Percentiles rank a stretch among this genome's conserved stretches.
phyloP scores from a whole-genome alignment of 73 alveolate genomes.

The Breviolum minutum region DNA sequence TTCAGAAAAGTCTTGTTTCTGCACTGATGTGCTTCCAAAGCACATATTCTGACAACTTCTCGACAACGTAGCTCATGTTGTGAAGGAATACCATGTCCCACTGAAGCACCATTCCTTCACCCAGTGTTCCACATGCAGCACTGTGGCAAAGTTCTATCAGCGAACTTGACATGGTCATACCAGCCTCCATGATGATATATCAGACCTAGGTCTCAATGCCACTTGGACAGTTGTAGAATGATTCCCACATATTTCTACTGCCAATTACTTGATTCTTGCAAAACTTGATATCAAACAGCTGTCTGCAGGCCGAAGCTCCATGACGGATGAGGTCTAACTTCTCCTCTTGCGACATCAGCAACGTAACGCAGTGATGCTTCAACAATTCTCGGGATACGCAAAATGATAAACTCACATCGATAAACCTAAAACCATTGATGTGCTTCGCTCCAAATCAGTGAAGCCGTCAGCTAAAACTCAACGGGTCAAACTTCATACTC shows the following conservation, averaged over 20 bases:
- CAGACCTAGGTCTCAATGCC: neutral
- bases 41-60: neutral
- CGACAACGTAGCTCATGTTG: constrained; percentile 32
- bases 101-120: constrained; percentile 71
- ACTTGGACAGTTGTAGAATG: too few species aligned
- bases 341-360: neutral
- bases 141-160: neutral
- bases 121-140: neutral
- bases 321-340: constrained; percentile 82
- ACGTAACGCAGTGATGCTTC: too few species aligned
- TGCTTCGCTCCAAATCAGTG: too few species aligned
- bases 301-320: constrained; percentile 10
- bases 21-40: neutral
- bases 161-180: neutral
- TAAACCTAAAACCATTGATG: too few species aligned
- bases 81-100: constrained; percentile 64
- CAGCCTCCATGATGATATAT: constrained; percentile 68
- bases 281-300: neutral
- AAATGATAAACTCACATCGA: too few species aligned
- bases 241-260: too few species aligned
- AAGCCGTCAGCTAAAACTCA: too few species aligned
- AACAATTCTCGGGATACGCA: too few species aligned
- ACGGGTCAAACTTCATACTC: too few species aligned
- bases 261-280: too few species aligned
- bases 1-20: neutral